phyloP scores from a whole-genome alignment of 495 filamentous ascomycete genomes.

The Aspergillus panamensis region DNA sequence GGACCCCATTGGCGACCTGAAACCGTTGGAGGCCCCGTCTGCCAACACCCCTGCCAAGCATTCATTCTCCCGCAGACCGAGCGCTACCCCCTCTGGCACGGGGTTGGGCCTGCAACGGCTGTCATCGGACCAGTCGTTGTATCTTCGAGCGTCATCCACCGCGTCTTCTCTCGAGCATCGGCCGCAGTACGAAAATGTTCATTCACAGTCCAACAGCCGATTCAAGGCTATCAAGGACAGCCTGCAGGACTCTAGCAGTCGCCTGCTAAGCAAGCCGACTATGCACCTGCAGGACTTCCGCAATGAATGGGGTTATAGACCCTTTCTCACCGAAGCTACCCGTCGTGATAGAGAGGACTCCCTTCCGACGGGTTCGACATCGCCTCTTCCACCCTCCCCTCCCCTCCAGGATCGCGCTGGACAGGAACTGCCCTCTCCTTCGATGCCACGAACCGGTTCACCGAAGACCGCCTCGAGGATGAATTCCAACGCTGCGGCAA shows the following conservation, averaged over 20 bases:
- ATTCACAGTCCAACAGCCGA: constrained; percentile 74
- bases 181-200: constrained; percentile 73
- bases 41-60: constrained; percentile 33
- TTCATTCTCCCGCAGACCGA: constrained; percentile 32
- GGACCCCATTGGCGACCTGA: constrained; percentile 29
- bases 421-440: not conserved
- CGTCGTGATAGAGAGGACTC: constrained; percentile 15
- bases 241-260: constrained; percentile 73
- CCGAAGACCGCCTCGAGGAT: constrained; percentile 30
- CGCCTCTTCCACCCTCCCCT: not conserved
- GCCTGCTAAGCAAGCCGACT: constrained; percentile 59
- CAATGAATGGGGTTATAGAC: constrained; percentile 36
- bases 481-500: constrained; percentile 27
- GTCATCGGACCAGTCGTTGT: constrained; percentile 73
- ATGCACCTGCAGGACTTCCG: constrained; percentile 52
- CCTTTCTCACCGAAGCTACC: constrained; percentile 26
- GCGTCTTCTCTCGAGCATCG: constrained; percentile 85
- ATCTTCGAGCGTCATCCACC: constrained; percentile 60
- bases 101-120: constrained; percentile 52
- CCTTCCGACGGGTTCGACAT: not conserved
- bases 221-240: constrained; percentile 91
- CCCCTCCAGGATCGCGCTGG: not conserved
- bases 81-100: constrained; percentile 22
- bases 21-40: constrained; percentile 23
- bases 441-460: constrained; percentile 20